These are phyloP conservation scores for Thalia dealbata DNA, from an alignment of 176 grass and related monocot species.

Conservation along the genomic window DNA sequence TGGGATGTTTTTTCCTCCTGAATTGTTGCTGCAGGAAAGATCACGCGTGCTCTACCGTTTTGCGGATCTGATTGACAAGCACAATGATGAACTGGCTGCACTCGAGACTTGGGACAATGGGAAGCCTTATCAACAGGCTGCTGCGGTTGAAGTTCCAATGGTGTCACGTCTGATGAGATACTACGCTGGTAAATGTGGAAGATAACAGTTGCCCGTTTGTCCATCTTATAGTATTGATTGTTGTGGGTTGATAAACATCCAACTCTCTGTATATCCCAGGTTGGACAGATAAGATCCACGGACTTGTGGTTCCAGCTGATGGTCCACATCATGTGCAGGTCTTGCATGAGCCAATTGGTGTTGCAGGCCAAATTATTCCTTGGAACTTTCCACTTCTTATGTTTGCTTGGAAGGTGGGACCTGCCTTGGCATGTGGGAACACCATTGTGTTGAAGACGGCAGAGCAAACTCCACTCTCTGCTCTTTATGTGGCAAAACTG, in stretches of 20 bases:
- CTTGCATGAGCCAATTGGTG: slow-evolving; percentile 81
- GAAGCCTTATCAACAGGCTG: slow-evolving; percentile 70
- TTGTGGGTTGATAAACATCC: not conserved
- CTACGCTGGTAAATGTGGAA: slow-evolving; percentile 48
- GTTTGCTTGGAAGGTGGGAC: slow-evolving; percentile 85
- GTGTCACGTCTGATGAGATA: slow-evolving; percentile 59
- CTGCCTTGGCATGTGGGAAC: slow-evolving; percentile 88
- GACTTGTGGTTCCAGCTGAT: slow-evolving; percentile 70
- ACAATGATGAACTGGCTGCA: slow-evolving; percentile 69
- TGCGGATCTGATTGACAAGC: slow-evolving; percentile 72
- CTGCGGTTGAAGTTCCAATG: slow-evolving; percentile 51
- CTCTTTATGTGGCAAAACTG: slow-evolving; percentile 48
- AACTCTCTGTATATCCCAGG: slow-evolving; percentile 25
- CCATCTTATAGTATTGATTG: not conserved
- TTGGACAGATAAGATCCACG: slow-evolving; percentile 90
- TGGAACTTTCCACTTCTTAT: slow-evolving; percentile 94
- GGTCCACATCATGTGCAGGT: slow-evolving; percentile 69
- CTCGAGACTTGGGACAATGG: slow-evolving; percentile 96
- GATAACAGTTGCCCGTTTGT: not conserved
- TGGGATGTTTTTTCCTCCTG: not conserved
- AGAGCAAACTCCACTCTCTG: slow-evolving; percentile 83
- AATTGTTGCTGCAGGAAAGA: slow-evolving; percentile 50
- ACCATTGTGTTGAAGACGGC: slow-evolving; percentile 76
- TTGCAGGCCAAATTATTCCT: slow-evolving; percentile 75
- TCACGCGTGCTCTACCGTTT: slow-evolving; percentile 53